Conservation (phyloP, 257 asterid genomes). For the Craterostigma plantagineum region DNA sequence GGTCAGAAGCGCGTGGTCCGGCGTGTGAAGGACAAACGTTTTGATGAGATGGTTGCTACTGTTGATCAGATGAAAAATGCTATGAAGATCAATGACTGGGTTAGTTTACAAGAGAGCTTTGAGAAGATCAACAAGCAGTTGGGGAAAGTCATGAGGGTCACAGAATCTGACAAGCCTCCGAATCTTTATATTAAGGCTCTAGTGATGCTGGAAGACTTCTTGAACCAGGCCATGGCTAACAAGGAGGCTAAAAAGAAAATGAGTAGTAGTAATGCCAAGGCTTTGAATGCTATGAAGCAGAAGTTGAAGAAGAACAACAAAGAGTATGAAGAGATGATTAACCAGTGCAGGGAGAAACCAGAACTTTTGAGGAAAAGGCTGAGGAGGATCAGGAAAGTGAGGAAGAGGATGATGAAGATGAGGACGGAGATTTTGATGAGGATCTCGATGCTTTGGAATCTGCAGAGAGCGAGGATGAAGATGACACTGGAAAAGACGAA, state of each 20-base stretch:
- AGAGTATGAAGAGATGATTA: constrained; percentile 66
- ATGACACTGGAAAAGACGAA: constrained; percentile 16
- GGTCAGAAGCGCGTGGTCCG: constrained; percentile 62
- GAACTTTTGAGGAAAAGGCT: constrained; percentile 51
- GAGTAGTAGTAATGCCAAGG: constrained; percentile 94
- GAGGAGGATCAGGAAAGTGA: constrained; percentile 42
- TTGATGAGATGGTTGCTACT: constrained; percentile 68
- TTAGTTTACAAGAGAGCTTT: constrained; percentile 77
- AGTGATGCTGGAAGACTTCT: constrained; percentile 74
- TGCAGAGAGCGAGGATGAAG: constrained; percentile 41
- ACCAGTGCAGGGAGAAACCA: constrained; percentile 68
- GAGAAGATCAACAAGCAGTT: constrained; percentile 92
- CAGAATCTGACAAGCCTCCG: constrained; percentile 54
- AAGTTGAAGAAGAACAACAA: constrained; percentile 78
- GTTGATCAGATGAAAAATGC: constrained; percentile 92
- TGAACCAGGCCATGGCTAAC: constrained; percentile 64
- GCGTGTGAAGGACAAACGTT: constrained; percentile 65
- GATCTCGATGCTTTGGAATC: constrained; percentile 20
- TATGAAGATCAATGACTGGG: constrained; percentile 92
- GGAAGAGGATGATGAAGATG: constrained; percentile 52
- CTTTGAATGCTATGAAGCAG: constrained; percentile 86
- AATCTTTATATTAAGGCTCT: constrained; percentile 74
- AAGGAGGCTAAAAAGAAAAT: constrained; percentile 96
- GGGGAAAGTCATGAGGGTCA: constrained; percentile 74
- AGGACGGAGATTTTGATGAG: constrained; percentile 21